Evolutionary conservation across 257 asterid genomes (phyloP).

Genomic region (Schizonepeta tenuifolia): DNA sequence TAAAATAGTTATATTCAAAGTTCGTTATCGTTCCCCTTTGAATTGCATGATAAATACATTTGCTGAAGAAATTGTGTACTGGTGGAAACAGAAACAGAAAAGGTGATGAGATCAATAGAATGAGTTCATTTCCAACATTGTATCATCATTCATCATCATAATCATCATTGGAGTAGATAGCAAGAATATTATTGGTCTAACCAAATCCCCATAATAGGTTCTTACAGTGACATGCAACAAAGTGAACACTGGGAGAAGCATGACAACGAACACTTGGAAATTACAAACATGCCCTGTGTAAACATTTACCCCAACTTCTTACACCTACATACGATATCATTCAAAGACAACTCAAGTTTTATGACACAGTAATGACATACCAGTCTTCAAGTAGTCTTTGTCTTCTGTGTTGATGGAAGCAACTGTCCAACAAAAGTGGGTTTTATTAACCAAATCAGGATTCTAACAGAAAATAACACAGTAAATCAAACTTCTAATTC

Average conservation of each 20-base stretch:
- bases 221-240: slow-evolving; percentile 17
- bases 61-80: too few species aligned
- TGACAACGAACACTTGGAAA: slow-evolving; percentile 11
- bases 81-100: too few species aligned
- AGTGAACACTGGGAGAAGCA: slow-evolving; percentile 10
- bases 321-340: slow-evolving; percentile 4
- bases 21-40: too few species aligned
- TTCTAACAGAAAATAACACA: background rate
- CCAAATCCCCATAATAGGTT: slow-evolving; percentile 23
- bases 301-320: slow-evolving; percentile 13
- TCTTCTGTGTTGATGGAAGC: slow-evolving; percentile 72
- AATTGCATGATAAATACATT: too few species aligned
- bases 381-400: slow-evolving; percentile 65
- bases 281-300: slow-evolving; percentile 21
- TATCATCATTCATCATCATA: background rate
- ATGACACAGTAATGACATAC: slow-evolving; percentile 18
- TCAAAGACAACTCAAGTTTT: slow-evolving; percentile 18
- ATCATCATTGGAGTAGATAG: background rate
- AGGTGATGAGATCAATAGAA: too few species aligned
- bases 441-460: background rate
- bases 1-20: too few species aligned
- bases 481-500: background rate
- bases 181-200: slow-evolving; percentile 16
- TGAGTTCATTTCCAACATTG: too few species aligned
- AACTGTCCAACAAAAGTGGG: slow-evolving; percentile 45